Percentiles rank a stretch among this genome's conserved stretches.
Evolutionary conservation across 768 basidiomycete species (phyloP).

Genomic region (Krasilnikovozyma curviuscula): DNA sequence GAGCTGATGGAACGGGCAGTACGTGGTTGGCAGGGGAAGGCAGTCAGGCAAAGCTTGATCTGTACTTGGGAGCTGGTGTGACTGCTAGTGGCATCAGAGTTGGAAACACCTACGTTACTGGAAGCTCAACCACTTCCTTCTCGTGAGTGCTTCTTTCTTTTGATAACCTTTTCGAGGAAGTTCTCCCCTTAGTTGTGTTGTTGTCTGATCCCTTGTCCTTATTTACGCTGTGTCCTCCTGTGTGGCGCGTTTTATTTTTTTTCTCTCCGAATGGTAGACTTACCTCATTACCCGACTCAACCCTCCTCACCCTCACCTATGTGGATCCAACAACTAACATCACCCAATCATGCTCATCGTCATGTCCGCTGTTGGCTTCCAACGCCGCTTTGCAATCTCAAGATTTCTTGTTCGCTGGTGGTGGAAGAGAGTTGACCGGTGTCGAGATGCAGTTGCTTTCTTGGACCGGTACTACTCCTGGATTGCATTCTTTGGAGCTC

Average conservation of each 20-base stretch:
- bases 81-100: slow-evolving; percentile 63
- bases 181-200: background rate
- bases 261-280: too few species aligned
- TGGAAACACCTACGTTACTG: slow-evolving; percentile 69
- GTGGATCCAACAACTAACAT: slow-evolving; percentile 54
- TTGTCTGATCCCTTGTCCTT: background rate
- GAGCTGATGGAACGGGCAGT: slow-evolving; percentile 50
- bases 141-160: slow-evolving; percentile 38
- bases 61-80: slow-evolving; percentile 54
- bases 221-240: too few species aligned
- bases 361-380: slow-evolving; percentile 63
- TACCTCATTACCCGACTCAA: slow-evolving; percentile 75
- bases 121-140: slow-evolving; percentile 72
- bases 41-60: slow-evolving; percentile 49
- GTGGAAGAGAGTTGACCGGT: slow-evolving; percentile 49
- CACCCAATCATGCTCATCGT: slow-evolving; percentile 53
- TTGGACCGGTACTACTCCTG: slow-evolving; percentile 56
- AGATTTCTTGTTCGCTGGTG: slow-evolving; percentile 64
- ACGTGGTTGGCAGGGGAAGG: slow-evolving; percentile 70
- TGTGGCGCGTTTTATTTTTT: too few species aligned
- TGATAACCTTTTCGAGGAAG: too few species aligned
- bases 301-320: slow-evolving; percentile 54
- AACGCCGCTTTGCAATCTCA: slow-evolving; percentile 65
- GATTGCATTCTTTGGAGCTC: slow-evolving; percentile 76
- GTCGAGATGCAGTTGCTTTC: slow-evolving; percentile 61